Evolutionary conservation across 2,329 filamentous ascomycete genomes (phyloP), one percentile per base, ranked within the genome.

Genomic region (Fusarium sp.): DNA sequence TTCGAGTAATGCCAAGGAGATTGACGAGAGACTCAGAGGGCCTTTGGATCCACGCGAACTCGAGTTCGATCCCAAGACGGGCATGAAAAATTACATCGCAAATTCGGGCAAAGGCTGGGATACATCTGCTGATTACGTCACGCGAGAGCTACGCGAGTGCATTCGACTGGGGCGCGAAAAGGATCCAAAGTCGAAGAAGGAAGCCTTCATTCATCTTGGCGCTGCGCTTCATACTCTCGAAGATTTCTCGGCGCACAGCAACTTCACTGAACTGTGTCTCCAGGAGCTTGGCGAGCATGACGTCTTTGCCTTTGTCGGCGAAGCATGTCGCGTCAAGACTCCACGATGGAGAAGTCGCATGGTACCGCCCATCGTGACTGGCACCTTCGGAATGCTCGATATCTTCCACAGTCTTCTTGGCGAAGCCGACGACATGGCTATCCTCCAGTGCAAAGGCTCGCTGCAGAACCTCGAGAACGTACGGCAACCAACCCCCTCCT

Each of bases 1-100:
- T 78, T 92, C 92, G 52, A 92, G 65, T 7, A 73, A 97, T 76
- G 93, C 93, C 72, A 81, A 89, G 72, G 93, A 97, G 81, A 93
- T 88, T 77, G 95, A 97, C 79, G 83, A 86, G 44, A 65, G 73
- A 13, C n/a, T 75, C 13, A 47, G 73, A 36, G 73, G 73, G 12
- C 73, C 73, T 11, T 36, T 75, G 41, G 84, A 89, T 71, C 86
- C 86, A 6, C 50, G 56, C 25, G 92, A 94, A 77, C 86, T 93
- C 35, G 88, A 91, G 63, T 87, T 94, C 65, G 92, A 94, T 75
- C 84, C 83, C 15, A 82, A 87, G 12, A 94, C 93, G 1, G 94
- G 94, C 35, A 97, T 98, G 94, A 97, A 97, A 83, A 97, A 97
- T 80, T 98, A 98, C 81, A 97, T 98, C 73, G 92, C 95, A 62